phyloP scores from a whole-genome alignment of 2,329 filamentous ascomycete species.

The Colletotrichum costaricense region DNA sequence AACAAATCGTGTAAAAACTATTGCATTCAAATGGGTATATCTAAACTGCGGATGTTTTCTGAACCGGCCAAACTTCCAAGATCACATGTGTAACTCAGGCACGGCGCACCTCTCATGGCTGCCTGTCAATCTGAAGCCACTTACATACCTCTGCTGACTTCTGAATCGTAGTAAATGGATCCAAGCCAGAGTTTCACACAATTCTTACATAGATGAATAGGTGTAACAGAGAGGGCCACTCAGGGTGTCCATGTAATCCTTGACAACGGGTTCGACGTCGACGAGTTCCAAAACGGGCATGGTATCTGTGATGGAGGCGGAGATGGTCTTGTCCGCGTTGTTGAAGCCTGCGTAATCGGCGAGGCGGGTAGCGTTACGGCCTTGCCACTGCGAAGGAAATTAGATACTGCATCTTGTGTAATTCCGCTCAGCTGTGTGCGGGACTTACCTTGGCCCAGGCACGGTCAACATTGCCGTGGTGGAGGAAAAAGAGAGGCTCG shows the following conservation, averaged over 20 bases:
- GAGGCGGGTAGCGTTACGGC: slow-evolving; percentile 35
- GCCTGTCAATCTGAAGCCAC: no score
- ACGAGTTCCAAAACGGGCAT: slow-evolving; percentile 35
- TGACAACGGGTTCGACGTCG: slow-evolving; percentile 31
- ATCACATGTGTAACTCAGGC: no score
- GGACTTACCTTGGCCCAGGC: slow-evolving; percentile 38
- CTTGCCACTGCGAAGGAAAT: slow-evolving; percentile 36
- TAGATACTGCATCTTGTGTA: neutral
- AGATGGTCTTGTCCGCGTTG: neutral
- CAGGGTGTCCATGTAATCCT: slow-evolving; percentile 37
- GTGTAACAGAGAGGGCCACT: slow-evolving; percentile 37
- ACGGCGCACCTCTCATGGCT: no score
- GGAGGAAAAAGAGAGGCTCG: slow-evolving; percentile 44
- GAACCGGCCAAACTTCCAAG: no score
- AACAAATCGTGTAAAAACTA: no score
- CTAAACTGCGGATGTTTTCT: no score
- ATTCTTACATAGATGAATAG: no score
- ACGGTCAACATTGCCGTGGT: slow-evolving; percentile 44
- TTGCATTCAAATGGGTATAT: no score
- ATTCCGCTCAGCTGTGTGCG: no score
- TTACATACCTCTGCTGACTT: no score
- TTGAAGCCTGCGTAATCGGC: slow-evolving; percentile 37
- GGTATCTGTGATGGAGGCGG: slow-evolving; percentile 25
- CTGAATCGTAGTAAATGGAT: no score
- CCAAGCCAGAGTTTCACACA: no score